These are phyloP conservation scores for Trichoderma guizhouense DNA, from an alignment of 2,329 filamentous ascomycete species.

Conservation along the genomic window DNA sequence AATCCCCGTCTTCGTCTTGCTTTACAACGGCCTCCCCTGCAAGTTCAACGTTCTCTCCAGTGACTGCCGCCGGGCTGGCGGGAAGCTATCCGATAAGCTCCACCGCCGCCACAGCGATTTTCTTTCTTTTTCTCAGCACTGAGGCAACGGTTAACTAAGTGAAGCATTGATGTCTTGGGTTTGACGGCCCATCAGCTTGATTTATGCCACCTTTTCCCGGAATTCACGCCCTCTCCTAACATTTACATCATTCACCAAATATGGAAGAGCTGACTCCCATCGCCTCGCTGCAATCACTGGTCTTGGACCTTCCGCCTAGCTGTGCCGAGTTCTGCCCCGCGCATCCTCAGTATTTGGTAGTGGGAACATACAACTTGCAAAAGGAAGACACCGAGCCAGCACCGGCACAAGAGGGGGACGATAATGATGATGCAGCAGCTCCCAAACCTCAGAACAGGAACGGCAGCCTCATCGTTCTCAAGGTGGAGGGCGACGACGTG, in stretches of 20 bases:
- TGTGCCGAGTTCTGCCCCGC: slow-evolving; percentile 71
- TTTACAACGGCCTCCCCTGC: slow-evolving; percentile 7
- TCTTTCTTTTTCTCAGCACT: background rate
- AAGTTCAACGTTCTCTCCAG: background rate
- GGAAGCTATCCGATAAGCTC: slow-evolving; percentile 17
- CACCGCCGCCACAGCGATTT: background rate
- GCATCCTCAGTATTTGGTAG: slow-evolving; percentile 63
- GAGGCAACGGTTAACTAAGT: background rate
- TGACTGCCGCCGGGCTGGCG: slow-evolving; percentile 9
- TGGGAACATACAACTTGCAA: slow-evolving; percentile 82
- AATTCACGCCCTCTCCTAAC: background rate
- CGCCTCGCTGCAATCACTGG: slow-evolving; percentile 46
- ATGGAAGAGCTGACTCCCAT: slow-evolving; percentile 30
- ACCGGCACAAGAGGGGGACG: background rate
- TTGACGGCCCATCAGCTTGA: background rate
- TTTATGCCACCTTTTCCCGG: background rate
- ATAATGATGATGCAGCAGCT: background rate
- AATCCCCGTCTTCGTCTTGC: background rate
- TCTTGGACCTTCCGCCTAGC: slow-evolving; percentile 67
- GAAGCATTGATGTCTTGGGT: background rate
- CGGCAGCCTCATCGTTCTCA: slow-evolving; percentile 70
- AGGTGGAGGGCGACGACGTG: slow-evolving; percentile 50
- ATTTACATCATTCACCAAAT: background rate
- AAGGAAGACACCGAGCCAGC: slow-evolving; percentile 34
- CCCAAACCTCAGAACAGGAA: slow-evolving; percentile 59